Conservation (phyloP, 2,329 filamentous ascomycete genomes). For the Fusarium denticulatum region DNA sequence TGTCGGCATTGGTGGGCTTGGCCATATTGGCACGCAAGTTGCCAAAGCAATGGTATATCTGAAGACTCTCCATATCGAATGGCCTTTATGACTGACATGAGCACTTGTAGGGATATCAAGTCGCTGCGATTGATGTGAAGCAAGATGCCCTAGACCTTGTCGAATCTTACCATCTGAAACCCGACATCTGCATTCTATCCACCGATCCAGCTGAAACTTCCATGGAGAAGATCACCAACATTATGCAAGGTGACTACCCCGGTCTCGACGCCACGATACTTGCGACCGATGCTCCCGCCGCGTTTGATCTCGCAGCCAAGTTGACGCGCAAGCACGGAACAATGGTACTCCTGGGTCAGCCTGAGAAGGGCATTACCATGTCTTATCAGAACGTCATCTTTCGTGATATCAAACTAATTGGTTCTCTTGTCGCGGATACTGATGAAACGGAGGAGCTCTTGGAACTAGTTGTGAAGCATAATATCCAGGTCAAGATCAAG, state of each 20-base stretch:
- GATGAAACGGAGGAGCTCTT: background rate
- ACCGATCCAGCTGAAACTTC: background rate
- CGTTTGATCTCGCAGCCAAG: background rate
- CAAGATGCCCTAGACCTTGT: conserved; percentile 4
- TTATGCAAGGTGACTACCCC: background rate
- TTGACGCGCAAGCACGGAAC: conserved; percentile 15
- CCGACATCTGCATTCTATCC: background rate
- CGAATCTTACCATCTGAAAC: background rate
- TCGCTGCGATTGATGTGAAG: conserved; percentile 1
- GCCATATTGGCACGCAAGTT: background rate
- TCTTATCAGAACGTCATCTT: conserved; percentile 8
- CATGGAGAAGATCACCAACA: background rate
- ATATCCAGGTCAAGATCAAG: conserved; percentile 1
- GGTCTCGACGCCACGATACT: background rate
- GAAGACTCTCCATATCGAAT: accelerated
- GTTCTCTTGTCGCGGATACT: background rate
- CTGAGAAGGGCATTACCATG: background rate
- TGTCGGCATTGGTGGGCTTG: conserved; percentile 1
- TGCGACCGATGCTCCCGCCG: background rate
- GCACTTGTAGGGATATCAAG: background rate
- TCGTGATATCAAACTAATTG: background rate
- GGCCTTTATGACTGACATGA: background rate
- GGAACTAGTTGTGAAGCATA: background rate
- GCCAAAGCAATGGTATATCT: conserved; percentile 2
- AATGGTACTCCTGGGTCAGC: conserved; percentile 8